phyloP scores from a whole-genome alignment of 768 basidiomycete species.

The Amanita molliuscula region DNA sequence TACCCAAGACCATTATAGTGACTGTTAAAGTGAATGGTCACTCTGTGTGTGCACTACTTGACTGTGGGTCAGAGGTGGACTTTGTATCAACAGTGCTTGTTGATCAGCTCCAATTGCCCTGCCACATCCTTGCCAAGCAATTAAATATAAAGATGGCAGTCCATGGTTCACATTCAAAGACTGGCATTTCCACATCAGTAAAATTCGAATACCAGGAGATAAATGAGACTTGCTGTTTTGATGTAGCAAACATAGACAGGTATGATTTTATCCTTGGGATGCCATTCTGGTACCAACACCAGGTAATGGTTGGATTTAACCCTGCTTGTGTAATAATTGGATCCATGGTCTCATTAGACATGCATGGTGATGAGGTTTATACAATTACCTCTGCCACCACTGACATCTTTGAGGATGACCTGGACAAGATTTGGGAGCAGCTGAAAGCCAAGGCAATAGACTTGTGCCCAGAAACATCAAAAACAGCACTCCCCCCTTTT shows the following conservation, averaged over 20 bases:
- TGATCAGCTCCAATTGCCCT: conserved; percentile 23
- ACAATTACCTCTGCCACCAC: neutral
- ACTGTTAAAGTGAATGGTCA: conserved; percentile 21
- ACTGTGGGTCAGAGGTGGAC: conserved; percentile 28
- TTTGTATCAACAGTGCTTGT: conserved; percentile 27
- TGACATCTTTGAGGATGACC: neutral
- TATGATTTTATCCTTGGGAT: conserved; percentile 34
- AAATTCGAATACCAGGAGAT: conserved; percentile 25
- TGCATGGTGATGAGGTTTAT: no score
- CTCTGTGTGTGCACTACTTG: conserved; percentile 22
- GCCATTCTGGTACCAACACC: conserved; percentile 25
- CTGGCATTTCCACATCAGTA: conserved; percentile 18
- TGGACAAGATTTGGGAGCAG: neutral
- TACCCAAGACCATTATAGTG: conserved; percentile 24
- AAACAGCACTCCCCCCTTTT: conserved; percentile 5
- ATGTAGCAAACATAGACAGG: conserved; percentile 26
- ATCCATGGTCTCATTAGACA: conserved; percentile 8
- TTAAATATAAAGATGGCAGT: conserved; percentile 28
- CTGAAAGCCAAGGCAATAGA: neutral
- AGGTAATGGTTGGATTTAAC: conserved; percentile 17
- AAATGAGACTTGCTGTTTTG: conserved; percentile 17
- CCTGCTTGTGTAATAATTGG: conserved; percentile 17
- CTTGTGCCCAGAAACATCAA: conserved; percentile 4
- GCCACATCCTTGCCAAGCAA: conserved; percentile 15
- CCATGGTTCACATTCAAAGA: conserved; percentile 27